Conservation (phyloP, 31 red algal genomes). For the Endocladia muricata region DNA sequence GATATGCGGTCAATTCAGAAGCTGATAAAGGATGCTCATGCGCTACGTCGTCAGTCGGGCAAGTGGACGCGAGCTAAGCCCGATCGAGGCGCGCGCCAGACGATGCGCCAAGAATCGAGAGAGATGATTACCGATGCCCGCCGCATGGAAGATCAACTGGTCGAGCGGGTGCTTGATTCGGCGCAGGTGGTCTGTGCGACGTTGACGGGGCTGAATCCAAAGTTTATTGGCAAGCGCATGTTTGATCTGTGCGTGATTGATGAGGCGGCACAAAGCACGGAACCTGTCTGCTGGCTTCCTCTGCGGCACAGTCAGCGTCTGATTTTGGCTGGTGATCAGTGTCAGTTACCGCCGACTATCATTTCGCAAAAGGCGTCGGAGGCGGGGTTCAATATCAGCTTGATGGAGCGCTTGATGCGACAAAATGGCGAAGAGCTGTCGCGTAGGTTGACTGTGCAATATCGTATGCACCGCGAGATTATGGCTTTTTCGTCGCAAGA, state of each 20-base stretch:
- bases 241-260: conserved; percentile 64
- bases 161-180: not conserved
- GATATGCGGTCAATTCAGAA: not conserved
- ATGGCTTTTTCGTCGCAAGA: conserved; percentile 49
- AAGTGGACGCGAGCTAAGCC: not conserved
- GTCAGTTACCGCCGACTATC: conserved; percentile 85
- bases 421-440: conserved; percentile 3
- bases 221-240: conserved; percentile 34
- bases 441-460: conserved; percentile 58
- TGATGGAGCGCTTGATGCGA: conserved; percentile 57
- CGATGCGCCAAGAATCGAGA: not conserved
- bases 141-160: conserved; percentile 1
- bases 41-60: no score
- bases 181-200: conserved; percentile 57
- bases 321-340: conserved; percentile 81
- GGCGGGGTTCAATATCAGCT: conserved; percentile 53
- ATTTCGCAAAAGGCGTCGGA: not conserved
- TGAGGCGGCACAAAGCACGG: conserved; percentile 77
- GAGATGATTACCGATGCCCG: no score
- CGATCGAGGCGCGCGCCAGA: not conserved
- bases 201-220: conserved; percentile 58
- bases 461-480: conserved; percentile 90
- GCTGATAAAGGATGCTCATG: not conserved
- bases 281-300: conserved; percentile 51
- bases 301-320: conserved; percentile 22